Evolutionary conservation across 352 stramenopile genomes (phyloP), one percentile per base, ranked within the genome.

Genomic region (Phytopythium litorale): DNA sequence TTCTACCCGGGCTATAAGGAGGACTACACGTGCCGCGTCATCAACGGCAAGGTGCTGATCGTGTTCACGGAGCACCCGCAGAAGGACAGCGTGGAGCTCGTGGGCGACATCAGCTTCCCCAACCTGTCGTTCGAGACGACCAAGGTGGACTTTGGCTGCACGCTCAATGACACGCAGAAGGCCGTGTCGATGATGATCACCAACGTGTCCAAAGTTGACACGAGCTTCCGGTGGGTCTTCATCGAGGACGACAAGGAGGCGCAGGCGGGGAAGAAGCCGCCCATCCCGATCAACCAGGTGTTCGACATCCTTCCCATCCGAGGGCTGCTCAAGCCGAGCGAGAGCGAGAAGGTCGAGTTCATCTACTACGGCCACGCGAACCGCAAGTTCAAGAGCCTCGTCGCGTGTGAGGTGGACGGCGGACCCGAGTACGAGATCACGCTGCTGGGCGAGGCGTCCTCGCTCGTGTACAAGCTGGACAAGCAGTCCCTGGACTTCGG

Each of bases 221-320:
- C 87, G 23, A 71, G 66, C 28, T 98, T 97, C 57, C 74, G 79
- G 2, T 98, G 96, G 96, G 77, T 96, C n/a, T 98, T 98, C 43
- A 81, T 98, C 33, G 96, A 98, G 58, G 85, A 98, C 56, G 88
- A 93, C 51, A 85, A 88, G 42, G 90, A 96, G 32, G 67, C 80
- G 13, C 61, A 69, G 6, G 63, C 72, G 15, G 60, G 69, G 12
- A 94, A 89, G 66, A 89, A 89, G 33, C 84, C 89, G 30, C 92
- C 91, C 71, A 94, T 98, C 49, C 89, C 92, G 12, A 86, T 97
- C 33, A 97, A 97, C 51, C 85, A 96, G 68, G 90, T 98, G 15
- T 98, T 98, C 66, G 95, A 98, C 58, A 97, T 98, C 35, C 64
- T 98, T 4, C 96, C 96, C 4, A 98, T 98, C 32, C 83, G 91